Evolutionary conservation across 2,329 filamentous ascomycete genomes (phyloP).

Genomic region (Colletotrichum gloeosporioides): DNA sequence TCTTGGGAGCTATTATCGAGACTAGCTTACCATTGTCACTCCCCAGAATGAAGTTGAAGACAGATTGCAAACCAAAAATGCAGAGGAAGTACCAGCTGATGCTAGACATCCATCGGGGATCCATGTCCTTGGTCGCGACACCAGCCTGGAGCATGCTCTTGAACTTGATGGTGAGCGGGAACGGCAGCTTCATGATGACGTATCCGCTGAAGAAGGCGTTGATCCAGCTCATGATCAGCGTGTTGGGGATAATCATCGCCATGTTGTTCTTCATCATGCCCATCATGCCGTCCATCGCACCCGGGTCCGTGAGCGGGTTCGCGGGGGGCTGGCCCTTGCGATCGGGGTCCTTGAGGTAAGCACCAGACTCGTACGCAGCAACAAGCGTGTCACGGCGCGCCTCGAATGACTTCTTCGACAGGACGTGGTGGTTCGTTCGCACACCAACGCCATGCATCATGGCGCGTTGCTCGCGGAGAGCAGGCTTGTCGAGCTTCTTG

Average conservation of each 20-base stretch:
- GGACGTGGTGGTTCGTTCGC: constrained; percentile 79
- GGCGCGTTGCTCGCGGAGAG: constrained; percentile 85
- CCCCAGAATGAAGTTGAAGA: constrained; percentile 96
- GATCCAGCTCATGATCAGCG: constrained; percentile 99
- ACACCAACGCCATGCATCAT: constrained; percentile 85
- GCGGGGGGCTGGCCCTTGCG: constrained; percentile 84
- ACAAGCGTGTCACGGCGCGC: constrained; percentile 81
- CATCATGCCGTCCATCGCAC: constrained; percentile 99
- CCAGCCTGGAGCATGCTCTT: constrained; percentile 99
- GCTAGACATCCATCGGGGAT: constrained; percentile 98
- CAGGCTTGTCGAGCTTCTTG: constrained; percentile 77
- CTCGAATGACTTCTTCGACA: constrained; percentile 80
- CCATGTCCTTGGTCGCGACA: constrained; percentile 93
- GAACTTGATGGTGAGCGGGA: constrained; percentile 97
- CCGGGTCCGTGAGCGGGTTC: constrained; percentile 95
- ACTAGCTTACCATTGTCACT: constrained; percentile 84
- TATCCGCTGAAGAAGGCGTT: constrained; percentile 99
- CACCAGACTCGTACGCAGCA: constrained; percentile 81
- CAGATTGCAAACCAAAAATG: constrained; percentile 93
- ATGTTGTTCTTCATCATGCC: constrained; percentile 99
- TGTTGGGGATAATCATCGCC: constrained; percentile 99
- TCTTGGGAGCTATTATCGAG: background rate
- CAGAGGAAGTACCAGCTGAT: constrained; percentile 99
- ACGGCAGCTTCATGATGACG: constrained; percentile 97
- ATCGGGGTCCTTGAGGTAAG: constrained; percentile 89